A percentile compares a stretch with the other conserved stretches of the same genome.
phyloP scores from a whole-genome alignment of 1,284 basidiomycete species.

The Ceratobasidium sp. region DNA sequence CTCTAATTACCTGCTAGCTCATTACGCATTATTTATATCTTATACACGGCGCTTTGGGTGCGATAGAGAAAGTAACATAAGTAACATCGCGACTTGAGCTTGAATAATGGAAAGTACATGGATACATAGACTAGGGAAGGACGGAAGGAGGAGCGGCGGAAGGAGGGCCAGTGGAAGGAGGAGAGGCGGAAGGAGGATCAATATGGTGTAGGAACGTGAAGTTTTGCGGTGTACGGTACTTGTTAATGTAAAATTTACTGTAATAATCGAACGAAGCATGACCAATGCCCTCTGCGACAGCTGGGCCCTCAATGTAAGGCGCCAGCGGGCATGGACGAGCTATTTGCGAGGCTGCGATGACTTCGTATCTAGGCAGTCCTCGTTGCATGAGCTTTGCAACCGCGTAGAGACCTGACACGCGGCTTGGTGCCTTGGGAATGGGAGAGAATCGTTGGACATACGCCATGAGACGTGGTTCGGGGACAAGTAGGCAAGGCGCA shows the following conservation, averaged over 20 bases:
- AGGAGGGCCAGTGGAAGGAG: no score
- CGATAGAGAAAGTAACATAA: no score
- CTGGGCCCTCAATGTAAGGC: neutral
- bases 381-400: neutral
- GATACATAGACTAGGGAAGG: no score
- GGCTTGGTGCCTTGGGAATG: neutral
- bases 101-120: no score
- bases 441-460: neutral
- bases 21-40: no score
- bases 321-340: constrained; percentile 15
- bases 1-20: no score
- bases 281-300: neutral
- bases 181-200: no score
- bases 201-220: constrained; percentile 8
- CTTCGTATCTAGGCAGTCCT: neutral
- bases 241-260: constrained; percentile 1
- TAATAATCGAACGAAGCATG: constrained; percentile 3
- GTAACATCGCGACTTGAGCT: no score
- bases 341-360: constrained; percentile 7
- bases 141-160: no score
- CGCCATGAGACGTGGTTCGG: neutral
- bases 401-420: neutral
- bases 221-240: constrained; percentile 7
- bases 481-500: neutral
- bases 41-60: no score